A percentile compares a stretch with the other conserved stretches of the same genome.
Conservation (phyloP, 2,329 filamentous ascomycete genomes). For the Neurospora crassa region DNA sequence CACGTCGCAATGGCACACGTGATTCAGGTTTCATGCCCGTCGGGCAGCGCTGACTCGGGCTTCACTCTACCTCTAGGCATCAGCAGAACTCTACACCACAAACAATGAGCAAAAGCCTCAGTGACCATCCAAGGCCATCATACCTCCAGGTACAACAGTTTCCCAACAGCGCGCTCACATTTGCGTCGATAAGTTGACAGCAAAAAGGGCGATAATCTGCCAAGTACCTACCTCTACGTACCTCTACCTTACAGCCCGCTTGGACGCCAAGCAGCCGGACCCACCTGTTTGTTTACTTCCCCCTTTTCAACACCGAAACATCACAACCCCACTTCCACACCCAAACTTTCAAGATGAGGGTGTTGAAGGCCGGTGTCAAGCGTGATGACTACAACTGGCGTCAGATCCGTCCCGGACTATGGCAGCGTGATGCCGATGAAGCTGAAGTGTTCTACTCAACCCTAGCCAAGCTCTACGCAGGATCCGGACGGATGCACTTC, state of each 20-base stretch:
- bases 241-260: too few species aligned
- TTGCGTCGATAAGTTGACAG: neutral
- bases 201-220: neutral
- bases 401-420: slow-evolving; percentile 19
- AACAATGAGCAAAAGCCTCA: neutral
- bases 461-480: slow-evolving; percentile 25
- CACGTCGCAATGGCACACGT: neutral
- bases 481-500: slow-evolving; percentile 30
- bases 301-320: neutral
- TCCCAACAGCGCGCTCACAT: too few species aligned
- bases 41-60: neutral
- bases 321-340: neutral
- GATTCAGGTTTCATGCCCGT: neutral
- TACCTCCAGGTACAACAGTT: too few species aligned
- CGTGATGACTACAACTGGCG: slow-evolving; percentile 16
- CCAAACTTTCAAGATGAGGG: neutral
- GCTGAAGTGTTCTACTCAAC: slow-evolving; percentile 31
- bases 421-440: slow-evolving; percentile 30
- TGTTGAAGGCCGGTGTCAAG: neutral
- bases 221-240: neutral
- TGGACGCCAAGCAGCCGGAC: neutral
- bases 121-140: too few species aligned
- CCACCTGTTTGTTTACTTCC: neutral
- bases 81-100: neutral
- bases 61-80: neutral